These are phyloP conservation scores for Leccinum olivaceopallidum DNA, from an alignment of 768 basidiomycete species.

Conservation along the genomic window DNA sequence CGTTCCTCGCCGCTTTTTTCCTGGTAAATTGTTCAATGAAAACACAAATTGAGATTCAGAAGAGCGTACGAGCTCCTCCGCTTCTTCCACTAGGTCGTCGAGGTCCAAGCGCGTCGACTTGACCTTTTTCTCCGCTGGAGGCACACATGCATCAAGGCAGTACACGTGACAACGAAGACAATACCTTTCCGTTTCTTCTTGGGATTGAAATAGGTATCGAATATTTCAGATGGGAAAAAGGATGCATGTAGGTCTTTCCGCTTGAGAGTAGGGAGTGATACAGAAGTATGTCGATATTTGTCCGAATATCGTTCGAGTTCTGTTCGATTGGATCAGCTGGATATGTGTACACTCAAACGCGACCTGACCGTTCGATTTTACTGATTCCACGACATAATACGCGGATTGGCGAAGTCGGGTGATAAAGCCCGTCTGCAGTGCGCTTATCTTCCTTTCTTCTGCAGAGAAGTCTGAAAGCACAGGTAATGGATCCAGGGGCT, in stretches of 20 bases:
- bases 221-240: conserved; percentile 77
- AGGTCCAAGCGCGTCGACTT: conserved; percentile 53
- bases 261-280: conserved; percentile 65
- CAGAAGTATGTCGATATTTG: conserved; percentile 67
- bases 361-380: conserved; percentile 57
- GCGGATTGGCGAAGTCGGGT: conserved; percentile 64
- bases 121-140: conserved; percentile 32
- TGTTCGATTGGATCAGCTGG: conserved; percentile 27
- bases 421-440: conserved; percentile 67
- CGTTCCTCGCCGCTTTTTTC: conserved; percentile 72
- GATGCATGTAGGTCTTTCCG: conserved; percentile 68
- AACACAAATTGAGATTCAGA: not conserved
- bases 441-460: conserved; percentile 65
- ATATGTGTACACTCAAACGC: not conserved
- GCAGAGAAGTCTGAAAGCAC: conserved; percentile 64
- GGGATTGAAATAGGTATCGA: conserved; percentile 80
- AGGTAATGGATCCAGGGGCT: conserved; percentile 68
- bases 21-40: conserved; percentile 31
- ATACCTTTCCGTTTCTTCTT: conserved; percentile 58
- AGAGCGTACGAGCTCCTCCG: conserved; percentile 51
- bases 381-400: conserved; percentile 74
- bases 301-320: conserved; percentile 84
- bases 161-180: not conserved
- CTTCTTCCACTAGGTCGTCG: conserved; percentile 68
- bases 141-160: not conserved